These are phyloP conservation scores for Galeopsis tetrahit DNA, from an alignment of 257 asterid species.

Conservation along the genomic window DNA sequence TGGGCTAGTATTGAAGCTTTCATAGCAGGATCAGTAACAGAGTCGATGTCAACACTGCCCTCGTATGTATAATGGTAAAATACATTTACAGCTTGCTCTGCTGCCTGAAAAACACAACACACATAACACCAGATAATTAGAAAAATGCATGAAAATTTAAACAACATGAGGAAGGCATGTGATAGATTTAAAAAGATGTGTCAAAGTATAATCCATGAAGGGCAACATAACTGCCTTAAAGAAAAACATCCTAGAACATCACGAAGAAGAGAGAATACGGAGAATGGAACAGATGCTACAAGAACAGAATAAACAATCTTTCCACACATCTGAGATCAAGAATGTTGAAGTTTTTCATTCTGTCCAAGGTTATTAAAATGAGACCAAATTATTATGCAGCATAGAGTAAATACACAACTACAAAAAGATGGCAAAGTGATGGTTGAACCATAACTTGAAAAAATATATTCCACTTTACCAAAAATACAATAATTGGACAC, in stretches of 20 bases:
- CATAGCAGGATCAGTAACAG: constrained; percentile 96
- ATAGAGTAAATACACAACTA: neutral
- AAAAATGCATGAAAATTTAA: neutral
- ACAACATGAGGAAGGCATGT: constrained; percentile 22
- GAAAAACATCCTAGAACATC: constrained; percentile 16
- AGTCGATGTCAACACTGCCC: constrained; percentile 98
- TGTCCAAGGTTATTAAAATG: neutral
- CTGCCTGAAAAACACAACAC: constrained; percentile 65
- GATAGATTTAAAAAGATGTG: neutral
- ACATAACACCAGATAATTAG: constrained; percentile 20
- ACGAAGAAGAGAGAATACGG: neutral
- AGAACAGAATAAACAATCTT: neutral
- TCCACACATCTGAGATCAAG: neutral
- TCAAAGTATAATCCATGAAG: neutral
- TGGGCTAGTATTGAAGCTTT: constrained; percentile 99
- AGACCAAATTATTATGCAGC: neutral
- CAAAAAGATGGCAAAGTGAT: constrained; percentile 9
- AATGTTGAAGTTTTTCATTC: constrained; percentile 8
- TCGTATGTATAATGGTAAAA: constrained; percentile 99
- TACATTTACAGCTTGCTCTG: constrained; percentile 97
- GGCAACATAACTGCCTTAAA: neutral
- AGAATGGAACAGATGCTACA: neutral
- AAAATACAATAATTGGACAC: constrained; percentile 32
- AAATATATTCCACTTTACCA: constrained; percentile 14
- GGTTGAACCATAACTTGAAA: constrained; percentile 14